Conservation (phyloP, 768 basidiomycete genomes). For the Tylopilus subfusipes region DNA sequence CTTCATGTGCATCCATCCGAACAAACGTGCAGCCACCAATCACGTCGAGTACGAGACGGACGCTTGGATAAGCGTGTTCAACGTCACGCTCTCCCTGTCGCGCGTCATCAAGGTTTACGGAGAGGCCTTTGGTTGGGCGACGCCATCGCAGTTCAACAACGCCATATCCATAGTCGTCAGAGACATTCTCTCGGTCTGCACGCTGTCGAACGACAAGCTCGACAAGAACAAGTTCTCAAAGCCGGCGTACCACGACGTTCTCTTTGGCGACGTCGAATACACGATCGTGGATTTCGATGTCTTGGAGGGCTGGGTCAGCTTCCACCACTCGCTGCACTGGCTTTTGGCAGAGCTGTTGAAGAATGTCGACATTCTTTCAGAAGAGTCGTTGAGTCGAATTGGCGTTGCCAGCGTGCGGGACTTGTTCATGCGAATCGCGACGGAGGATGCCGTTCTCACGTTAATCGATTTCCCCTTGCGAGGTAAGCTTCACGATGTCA, state of each 20-base stretch:
- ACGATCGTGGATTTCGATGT: conserved; percentile 77
- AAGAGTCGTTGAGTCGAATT: conserved; percentile 47
- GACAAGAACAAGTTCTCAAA: conserved; percentile 64
- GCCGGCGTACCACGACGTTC: conserved; percentile 61
- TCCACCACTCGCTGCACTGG: conserved; percentile 92
- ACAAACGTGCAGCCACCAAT: conserved; percentile 71
- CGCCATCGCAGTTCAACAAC: conserved; percentile 53
- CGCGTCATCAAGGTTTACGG: conserved; percentile 89
- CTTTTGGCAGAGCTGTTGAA: conserved; percentile 85
- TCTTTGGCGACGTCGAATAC: conserved; percentile 57
- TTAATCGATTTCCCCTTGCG: conserved; percentile 86
- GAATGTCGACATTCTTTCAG: conserved; percentile 65
- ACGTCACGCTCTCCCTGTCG: conserved; percentile 86
- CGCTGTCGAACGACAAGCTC: conserved; percentile 60
- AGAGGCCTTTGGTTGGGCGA: conserved; percentile 67
- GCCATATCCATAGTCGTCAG: conserved; percentile 69
- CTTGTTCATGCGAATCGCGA: conserved; percentile 56
- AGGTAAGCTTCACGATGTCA: conserved; percentile 47
- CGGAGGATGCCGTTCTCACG: conserved; percentile 65
- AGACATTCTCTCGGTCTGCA: conserved; percentile 70
- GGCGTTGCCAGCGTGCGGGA: conserved; percentile 57
- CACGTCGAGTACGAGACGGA: conserved; percentile 98
- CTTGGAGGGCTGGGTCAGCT: conserved; percentile 79
- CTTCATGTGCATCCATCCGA: conserved; percentile 93
- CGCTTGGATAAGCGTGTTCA: conserved; percentile 95